Evolutionary conservation across 768 basidiomycete species (phyloP), one percentile per base, ranked within the genome.

Genomic region (Lactarius sp.): DNA sequence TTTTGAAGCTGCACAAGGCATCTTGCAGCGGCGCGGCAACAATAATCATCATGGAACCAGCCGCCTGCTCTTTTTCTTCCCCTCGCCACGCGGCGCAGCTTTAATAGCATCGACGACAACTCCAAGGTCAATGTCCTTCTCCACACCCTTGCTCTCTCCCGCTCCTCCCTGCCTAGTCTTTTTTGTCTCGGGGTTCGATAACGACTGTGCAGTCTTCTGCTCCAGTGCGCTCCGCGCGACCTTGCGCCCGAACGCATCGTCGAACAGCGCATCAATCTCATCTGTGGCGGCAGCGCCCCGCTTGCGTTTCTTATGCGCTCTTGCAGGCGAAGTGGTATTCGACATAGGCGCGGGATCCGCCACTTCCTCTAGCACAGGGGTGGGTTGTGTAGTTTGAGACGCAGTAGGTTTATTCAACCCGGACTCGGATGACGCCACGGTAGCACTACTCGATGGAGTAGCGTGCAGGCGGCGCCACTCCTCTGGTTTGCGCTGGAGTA

Each of bases 391-490:
- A 49, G 2, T 37, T 27, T 42, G 41, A 0, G 33, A 12, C 6
- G 34, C 12, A 8, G 36, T 52, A 31, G 31, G 18, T 18, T 33
- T n/a, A 12, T 39, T 56, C 16, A 27, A 46, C 41, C n/a, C 46
- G 12, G 52, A 2, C 16, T 14, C 22, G 49, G 54, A 6, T 42
- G 34, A 42, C 42, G 37, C 39, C 18, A 41, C 50, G n/a, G 22
- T 59, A 18, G 31, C 56, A 14, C 55, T 6, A 6, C 58, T 54
- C 33, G 59, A 36, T 67, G 56, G 71, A 70, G 51, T 66, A 3
- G 86, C 78, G 71, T 94, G 90, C 67, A 85, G 71, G 52, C 80
- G 81, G 68, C 85, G 84, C 96, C 96, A 99, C 57, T 93, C 88
- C 4, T 91, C 85, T 4, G 92, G 88, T 56, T 85, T 80, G 51